Evolutionary conservation across 2,329 filamentous ascomycete genomes (phyloP).

Genomic region (Penicillium frequentans): DNA sequence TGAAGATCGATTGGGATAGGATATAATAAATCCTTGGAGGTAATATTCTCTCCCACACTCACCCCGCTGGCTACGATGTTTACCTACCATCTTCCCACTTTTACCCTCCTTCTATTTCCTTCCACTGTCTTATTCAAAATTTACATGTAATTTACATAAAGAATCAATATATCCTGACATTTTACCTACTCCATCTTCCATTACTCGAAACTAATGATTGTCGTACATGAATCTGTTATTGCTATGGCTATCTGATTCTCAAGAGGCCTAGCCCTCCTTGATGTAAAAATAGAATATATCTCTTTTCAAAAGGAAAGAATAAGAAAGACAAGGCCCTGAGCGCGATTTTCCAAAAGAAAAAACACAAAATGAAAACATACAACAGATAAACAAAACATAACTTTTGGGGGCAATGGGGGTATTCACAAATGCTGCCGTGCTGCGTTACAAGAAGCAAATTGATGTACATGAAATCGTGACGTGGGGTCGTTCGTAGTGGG

Average conservation of each 20-base stretch:
- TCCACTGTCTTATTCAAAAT: neutral
- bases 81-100: neutral
- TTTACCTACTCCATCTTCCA: neutral
- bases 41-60: neutral
- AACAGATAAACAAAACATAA: slow-evolving; percentile 15
- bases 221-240: neutral
- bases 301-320: neutral
- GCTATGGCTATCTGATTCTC: neutral
- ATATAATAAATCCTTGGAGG: neutral
- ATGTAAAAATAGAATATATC: neutral
- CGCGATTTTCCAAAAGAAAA: neutral
- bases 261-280: neutral
- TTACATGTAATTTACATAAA: neutral
- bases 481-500: slow-evolving; percentile 11
- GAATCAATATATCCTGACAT: neutral
- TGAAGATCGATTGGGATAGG: neutral
- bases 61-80: neutral
- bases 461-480: slow-evolving; percentile 29
- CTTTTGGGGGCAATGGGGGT: slow-evolving; percentile 26
- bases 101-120: neutral
- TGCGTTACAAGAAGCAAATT: slow-evolving; percentile 22
- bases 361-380: neutral
- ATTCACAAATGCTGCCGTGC: slow-evolving; percentile 29
- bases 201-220: neutral
- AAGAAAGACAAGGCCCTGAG: neutral